Percentiles rank a stretch among this genome's conserved stretches.
Conservation (phyloP, 177 flowering plant genomes). For the Telopea speciosissima region DNA sequence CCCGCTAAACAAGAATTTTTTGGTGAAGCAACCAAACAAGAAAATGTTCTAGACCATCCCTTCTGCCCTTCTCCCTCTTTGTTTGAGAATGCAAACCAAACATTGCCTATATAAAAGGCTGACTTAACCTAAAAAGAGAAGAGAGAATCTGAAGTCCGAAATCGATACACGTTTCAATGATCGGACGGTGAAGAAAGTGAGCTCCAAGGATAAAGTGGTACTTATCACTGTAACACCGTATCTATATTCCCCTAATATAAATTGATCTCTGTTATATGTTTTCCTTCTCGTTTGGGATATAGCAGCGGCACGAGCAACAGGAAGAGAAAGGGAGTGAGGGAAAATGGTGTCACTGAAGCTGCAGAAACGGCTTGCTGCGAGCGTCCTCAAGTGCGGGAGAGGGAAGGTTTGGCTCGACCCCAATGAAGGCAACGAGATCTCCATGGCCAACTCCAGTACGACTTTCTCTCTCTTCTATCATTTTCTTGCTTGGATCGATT, state of each 20-base stretch:
- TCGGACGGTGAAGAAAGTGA: not conserved
- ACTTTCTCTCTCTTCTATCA: not conserved
- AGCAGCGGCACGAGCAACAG: not conserved
- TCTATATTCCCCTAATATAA: no score
- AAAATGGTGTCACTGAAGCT: conserved; percentile 2
- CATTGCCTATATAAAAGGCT: no score
- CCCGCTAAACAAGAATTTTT: no score
- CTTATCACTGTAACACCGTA: no score
- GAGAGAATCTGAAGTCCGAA: no score
- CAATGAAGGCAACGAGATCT: conserved; percentile 7
- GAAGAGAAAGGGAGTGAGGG: not conserved
- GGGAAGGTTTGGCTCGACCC: conserved; percentile 7
- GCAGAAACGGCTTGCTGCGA: conserved; percentile 4
- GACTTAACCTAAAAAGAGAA: no score
- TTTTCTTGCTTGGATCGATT: no score
- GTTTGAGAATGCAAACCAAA: no score
- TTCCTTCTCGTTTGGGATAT: not conserved
- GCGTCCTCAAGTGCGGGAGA: conserved; percentile 4
- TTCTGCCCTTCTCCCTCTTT: no score
- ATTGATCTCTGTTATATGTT: not conserved
- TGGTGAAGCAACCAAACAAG: no score
- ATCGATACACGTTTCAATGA: not conserved
- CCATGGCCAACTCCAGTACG: conserved; percentile 8
- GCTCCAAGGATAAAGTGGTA: not conserved
- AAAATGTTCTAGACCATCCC: no score